Percentiles rank a stretch among this genome's conserved stretches.
Conservation (phyloP, 352 stramenopile species). For the Hyaloperonospora arabidopsidis region DNA sequence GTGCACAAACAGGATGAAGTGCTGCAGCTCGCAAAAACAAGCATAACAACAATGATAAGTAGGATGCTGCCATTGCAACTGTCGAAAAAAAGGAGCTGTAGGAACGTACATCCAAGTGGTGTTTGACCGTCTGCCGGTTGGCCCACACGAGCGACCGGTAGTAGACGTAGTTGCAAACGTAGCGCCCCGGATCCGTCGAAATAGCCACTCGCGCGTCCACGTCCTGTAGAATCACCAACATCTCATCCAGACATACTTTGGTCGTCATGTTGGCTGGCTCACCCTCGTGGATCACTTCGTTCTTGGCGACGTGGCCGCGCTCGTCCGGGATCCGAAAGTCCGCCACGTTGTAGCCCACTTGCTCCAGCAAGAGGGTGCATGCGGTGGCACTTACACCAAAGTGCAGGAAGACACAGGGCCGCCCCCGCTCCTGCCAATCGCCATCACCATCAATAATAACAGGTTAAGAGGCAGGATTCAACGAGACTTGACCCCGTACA, state of each 20-base stretch:
- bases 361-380: slow-evolving; percentile 49
- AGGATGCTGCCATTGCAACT: too few species aligned
- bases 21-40: slow-evolving; percentile 22
- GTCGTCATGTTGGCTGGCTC: slow-evolving; percentile 45
- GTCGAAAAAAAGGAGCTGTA: too few species aligned
- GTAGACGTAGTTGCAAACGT: slow-evolving; percentile 86
- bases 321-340: slow-evolving; percentile 79
- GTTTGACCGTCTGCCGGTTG: slow-evolving; percentile 33
- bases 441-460: background rate
- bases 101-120: slow-evolving; percentile 21
- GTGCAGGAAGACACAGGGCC: slow-evolving; percentile 63
- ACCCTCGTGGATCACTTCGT: slow-evolving; percentile 42
- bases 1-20: slow-evolving; percentile 70
- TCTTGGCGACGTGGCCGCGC: slow-evolving; percentile 50
- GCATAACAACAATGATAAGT: background rate
- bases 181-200: slow-evolving; percentile 68
- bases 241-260: slow-evolving; percentile 44
- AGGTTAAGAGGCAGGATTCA: background rate
- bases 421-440: slow-evolving; percentile 31
- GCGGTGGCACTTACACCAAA: slow-evolving; percentile 52
- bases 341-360: slow-evolving; percentile 69
- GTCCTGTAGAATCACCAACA: slow-evolving; percentile 34
- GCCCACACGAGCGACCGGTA: slow-evolving; percentile 67
- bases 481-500: too few species aligned
- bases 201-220: slow-evolving; percentile 33